A percentile compares a stretch with the other conserved stretches of the same genome.
phyloP scores from a whole-genome alignment of 371 early-diverging fungal species.

The Smittium culicis region DNA sequence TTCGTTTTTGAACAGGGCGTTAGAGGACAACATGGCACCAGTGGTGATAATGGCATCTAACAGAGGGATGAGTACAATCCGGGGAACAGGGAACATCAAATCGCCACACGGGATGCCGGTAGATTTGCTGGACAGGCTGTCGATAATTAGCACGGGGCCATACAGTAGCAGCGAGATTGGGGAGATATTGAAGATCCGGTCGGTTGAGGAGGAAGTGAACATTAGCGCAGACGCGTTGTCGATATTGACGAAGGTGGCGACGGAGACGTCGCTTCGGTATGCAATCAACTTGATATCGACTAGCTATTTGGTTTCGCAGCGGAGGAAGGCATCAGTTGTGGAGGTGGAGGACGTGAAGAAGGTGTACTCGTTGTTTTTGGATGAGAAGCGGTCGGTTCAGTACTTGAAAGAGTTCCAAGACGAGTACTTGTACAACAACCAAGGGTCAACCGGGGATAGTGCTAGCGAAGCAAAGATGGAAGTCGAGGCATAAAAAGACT shows the following conservation, averaged over 20 bases:
- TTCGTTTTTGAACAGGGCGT: conserved; percentile 92
- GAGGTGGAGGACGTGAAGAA: conserved; percentile 83
- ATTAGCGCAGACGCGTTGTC: conserved; percentile 86
- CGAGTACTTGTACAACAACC: conserved; percentile 75
- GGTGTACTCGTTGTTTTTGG: conserved; percentile 86
- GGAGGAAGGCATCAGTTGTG: conserved; percentile 77
- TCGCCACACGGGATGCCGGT: conserved; percentile 95
- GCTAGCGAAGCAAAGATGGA: no score
- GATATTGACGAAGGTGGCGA: conserved; percentile 77
- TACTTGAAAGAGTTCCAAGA: conserved; percentile 79
- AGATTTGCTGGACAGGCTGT: conserved; percentile 87
- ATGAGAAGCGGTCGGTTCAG: conserved; percentile 92
- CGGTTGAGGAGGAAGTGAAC: conserved; percentile 94
- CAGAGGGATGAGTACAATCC: conserved; percentile 82
- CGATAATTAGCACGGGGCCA: conserved; percentile 81
- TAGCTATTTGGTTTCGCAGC: conserved; percentile 72
- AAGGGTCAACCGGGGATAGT: background rate
- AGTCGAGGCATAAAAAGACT: no score
- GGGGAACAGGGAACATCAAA: conserved; percentile 76
- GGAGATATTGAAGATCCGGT: conserved; percentile 78
- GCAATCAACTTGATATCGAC: conserved; percentile 94
- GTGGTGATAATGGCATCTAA: conserved; percentile 98
- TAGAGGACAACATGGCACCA: conserved; percentile 90
- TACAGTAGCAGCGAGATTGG: conserved; percentile 77
- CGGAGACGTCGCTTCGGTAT: conserved; percentile 88